Evolutionary conservation across 2,329 filamentous ascomycete species (phyloP).

Genomic region (Microsporum ferrugineum): DNA sequence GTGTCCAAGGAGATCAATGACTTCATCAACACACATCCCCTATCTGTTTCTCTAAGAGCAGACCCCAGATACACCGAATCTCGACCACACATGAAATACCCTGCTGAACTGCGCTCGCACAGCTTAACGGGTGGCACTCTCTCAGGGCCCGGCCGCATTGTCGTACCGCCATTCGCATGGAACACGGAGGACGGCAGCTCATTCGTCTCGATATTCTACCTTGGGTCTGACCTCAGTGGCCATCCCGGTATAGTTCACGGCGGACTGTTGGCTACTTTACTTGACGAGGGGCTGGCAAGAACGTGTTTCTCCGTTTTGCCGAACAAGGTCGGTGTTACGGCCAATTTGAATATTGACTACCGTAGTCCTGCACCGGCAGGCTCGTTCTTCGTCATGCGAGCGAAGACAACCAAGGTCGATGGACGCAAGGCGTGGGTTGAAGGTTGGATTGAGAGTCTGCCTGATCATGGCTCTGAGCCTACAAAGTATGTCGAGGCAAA

Average conservation of each 20-base stretch:
- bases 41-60: conserved; percentile 57
- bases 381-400: conserved; percentile 48
- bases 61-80: conserved; percentile 60
- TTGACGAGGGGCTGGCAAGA: conserved; percentile 58
- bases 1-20: conserved; percentile 51
- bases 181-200: conserved; percentile 59
- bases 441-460: conserved; percentile 35
- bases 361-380: conserved; percentile 48
- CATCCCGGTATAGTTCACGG: conserved; percentile 66
- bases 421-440: conserved; percentile 31
- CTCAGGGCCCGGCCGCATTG: conserved; percentile 60
- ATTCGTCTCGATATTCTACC: conserved; percentile 52
- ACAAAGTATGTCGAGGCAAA: conserved; percentile 49
- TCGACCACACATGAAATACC: conserved; percentile 79
- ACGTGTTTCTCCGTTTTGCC: conserved; percentile 44
- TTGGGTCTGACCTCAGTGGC: conserved; percentile 52
- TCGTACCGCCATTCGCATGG: conserved; percentile 72
- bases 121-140: conserved; percentile 77
- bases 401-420: conserved; percentile 31
- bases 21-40: conserved; percentile 61
- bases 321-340: conserved; percentile 43
- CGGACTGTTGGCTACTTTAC: conserved; percentile 54
- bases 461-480: conserved; percentile 62
- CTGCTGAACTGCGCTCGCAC: conserved; percentile 53
- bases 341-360: conserved; percentile 52